These are phyloP conservation scores for Blastobotrys illinoisensis DNA, from an alignment of 1,139 yeast species.

Conservation along the genomic window DNA sequence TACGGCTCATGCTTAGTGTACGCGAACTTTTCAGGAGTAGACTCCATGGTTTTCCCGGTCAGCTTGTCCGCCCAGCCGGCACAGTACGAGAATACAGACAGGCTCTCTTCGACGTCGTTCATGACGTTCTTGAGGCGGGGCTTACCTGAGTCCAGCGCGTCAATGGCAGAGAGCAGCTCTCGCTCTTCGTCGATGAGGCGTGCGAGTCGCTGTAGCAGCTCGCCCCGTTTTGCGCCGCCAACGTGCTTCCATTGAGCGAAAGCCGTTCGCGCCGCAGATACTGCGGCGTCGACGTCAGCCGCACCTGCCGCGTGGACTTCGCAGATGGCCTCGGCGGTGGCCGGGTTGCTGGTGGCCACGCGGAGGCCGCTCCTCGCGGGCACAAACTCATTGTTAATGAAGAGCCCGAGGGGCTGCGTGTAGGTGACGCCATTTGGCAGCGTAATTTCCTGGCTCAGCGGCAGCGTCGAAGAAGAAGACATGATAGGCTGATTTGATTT, in stretches of 20 bases:
- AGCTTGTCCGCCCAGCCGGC: constrained; percentile 86
- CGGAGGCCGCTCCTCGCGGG: constrained; percentile 54
- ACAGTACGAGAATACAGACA: constrained; percentile 47
- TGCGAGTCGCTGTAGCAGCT: constrained; percentile 46
- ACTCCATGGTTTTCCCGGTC: constrained; percentile 62
- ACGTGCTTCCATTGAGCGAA: constrained; percentile 46
- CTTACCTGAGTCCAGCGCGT: constrained; percentile 59
- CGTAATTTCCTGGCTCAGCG: constrained; percentile 32
- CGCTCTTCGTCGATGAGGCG: constrained; percentile 45
- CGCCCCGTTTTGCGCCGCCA: constrained; percentile 43
- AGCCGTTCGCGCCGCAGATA: constrained; percentile 51
- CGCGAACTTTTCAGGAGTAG: constrained; percentile 53
- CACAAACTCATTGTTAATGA: constrained; percentile 77
- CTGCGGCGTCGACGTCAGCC: constrained; percentile 57
- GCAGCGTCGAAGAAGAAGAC: constrained; percentile 7
- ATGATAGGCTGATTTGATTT: background rate
- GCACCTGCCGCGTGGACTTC: constrained; percentile 50
- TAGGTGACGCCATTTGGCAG: constrained; percentile 53
- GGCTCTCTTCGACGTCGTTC: constrained; percentile 56
- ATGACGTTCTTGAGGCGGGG: constrained; percentile 38
- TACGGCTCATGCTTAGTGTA: constrained; percentile 67
- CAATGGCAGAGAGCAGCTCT: constrained; percentile 49
- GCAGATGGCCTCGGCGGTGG: constrained; percentile 49
- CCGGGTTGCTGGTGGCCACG: constrained; percentile 36
- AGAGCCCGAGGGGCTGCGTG: constrained; percentile 74